Conservation (phyloP, 495 filamentous ascomycete species). For the Lepraria neglecta region DNA sequence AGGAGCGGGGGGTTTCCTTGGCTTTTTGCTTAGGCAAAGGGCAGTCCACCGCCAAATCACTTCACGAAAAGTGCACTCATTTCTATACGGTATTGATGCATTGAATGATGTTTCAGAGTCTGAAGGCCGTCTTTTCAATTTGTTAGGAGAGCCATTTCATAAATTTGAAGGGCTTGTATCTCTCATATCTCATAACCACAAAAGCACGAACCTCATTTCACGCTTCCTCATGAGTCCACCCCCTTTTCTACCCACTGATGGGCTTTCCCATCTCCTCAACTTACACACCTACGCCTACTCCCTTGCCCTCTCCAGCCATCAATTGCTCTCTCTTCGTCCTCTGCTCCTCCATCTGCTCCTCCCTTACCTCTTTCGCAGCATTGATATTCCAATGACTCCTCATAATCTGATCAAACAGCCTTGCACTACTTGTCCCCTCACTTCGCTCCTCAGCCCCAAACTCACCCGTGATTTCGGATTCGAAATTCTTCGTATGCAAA, state of each 20-base stretch:
- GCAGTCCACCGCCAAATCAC: no score
- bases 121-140: no score
- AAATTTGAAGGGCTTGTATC: no score
- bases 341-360: constrained; percentile 20
- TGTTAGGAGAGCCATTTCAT: no score
- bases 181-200: no score
- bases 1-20: no score
- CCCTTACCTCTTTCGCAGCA: constrained; percentile 21
- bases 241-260: not conserved
- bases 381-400: constrained; percentile 24
- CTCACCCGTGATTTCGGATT: constrained; percentile 12
- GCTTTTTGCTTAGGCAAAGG: no score
- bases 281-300: no score
- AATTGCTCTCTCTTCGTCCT: not conserved
- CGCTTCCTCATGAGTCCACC: not conserved
- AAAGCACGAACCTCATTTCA: not conserved
- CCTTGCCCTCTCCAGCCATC: not conserved
- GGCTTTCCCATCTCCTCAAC: not conserved
- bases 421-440: constrained; percentile 18
- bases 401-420: constrained; percentile 19
- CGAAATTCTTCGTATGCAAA: constrained; percentile 21
- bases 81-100: no score
- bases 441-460: constrained; percentile 11
- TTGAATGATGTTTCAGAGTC: no score
- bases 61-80: no score